Base-by-base conservation (phyloP, 805 yeast genomes). In the Myxozyma geophila region DNA sequence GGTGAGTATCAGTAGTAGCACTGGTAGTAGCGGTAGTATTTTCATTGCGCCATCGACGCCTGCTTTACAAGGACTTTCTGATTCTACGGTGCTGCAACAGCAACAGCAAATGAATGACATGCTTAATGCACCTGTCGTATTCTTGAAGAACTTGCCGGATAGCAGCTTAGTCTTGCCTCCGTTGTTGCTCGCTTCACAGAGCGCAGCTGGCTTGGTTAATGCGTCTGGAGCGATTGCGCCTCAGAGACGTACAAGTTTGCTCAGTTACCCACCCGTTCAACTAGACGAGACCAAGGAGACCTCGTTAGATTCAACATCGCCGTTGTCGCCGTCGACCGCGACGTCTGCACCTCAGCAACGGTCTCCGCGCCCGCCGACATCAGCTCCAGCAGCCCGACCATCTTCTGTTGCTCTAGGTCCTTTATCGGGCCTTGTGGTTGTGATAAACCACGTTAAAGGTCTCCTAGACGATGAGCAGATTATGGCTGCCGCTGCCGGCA, bases 401-500 rank as follows among this genome's bases (percentile, higher is more conserved):
- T 21, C 40, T n/a, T 56, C 58, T 17, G 55, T 17, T 4, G 23
- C 52, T 13, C 62, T n/a, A 15, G 64, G 67, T 40, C 65, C 69
- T 21, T 40, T 66, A 13, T 41, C 66, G 1, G 69, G 69, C n/a
- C 61, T 66, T 12, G 60, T 57, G 21, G 65, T 66, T 33, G 67
- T 66, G 13, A 56, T 66, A 41, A 66, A 65, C n/a, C 69, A 66
- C 43, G 56, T 66, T 46, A 66, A 66, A 40, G 58, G 57, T n/a
- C 41, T 66, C 13, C 48, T 55, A 15, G 60, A 54, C 40, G 59
- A 36, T 41, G 60, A 43, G 37, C 53, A 54, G 28, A 35, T 56
- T 7, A 33, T 50, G 3, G 52, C 64, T 1, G 56, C 60, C 9
- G 59, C 54, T 2, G 46, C 28, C 28, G 28, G 28, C 5, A 28